Percentiles rank a stretch among this genome's conserved stretches.
phyloP scores from a whole-genome alignment of 495 filamentous ascomycete genomes.

The Aspergillus baeticus region DNA sequence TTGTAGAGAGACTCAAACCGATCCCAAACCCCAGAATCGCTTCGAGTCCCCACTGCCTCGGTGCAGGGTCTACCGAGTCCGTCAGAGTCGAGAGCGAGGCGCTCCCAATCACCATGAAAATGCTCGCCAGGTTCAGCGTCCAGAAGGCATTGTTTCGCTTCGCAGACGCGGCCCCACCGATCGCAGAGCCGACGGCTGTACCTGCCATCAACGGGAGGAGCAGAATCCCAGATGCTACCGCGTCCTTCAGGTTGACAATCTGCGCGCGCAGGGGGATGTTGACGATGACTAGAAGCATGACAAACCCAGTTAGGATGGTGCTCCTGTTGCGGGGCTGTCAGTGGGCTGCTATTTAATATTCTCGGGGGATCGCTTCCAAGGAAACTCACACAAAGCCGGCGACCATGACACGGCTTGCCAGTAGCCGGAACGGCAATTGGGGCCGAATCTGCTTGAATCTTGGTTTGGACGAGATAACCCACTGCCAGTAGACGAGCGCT shows the following conservation, averaged over 20 bases:
- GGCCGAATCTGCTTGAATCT: background rate
- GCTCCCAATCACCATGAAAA: background rate
- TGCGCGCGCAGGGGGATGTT: background rate
- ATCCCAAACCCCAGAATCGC: background rate
- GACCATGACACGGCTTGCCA: background rate
- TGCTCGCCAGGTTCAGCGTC: background rate
- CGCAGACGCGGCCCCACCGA: background rate
- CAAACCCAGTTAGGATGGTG: background rate
- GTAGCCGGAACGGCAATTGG: background rate
- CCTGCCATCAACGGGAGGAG: background rate
- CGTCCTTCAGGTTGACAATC: background rate
- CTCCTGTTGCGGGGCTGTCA: background rate
- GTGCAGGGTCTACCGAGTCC: background rate
- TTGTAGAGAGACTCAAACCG: background rate
- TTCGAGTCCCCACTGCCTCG: background rate
- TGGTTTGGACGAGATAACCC: background rate
- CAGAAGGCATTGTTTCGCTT: background rate
- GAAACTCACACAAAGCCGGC: background rate
- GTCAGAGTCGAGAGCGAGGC: background rate
- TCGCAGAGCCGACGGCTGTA: background rate
- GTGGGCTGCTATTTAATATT: background rate
- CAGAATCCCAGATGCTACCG: background rate
- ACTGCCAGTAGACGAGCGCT: background rate
- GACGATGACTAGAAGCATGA: background rate
- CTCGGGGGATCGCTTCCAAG: background rate